Conservation (phyloP, 352 stramenopile species). For the Globisporangium abappressorium region DNA sequence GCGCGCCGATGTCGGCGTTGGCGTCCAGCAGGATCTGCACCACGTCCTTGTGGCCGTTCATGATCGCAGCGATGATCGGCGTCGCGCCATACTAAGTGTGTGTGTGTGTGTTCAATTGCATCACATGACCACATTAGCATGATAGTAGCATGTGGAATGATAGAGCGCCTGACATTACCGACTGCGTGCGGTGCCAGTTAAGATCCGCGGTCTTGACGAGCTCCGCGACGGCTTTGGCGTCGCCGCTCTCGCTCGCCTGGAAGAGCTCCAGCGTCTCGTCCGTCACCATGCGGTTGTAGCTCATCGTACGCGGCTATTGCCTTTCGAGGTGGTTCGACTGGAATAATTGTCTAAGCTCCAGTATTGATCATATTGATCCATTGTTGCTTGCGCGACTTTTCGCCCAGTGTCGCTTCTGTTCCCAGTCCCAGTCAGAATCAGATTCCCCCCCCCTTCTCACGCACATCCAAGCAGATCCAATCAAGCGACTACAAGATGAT, state of each 20-base stretch:
- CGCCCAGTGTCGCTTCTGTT: not conserved
- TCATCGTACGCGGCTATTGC: constrained; percentile 34
- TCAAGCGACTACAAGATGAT: constrained; percentile 2
- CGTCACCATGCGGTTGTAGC: constrained; percentile 57
- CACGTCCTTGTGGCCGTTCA: constrained; percentile 52
- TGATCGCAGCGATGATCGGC: constrained; percentile 63
- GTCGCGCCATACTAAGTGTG: constrained; percentile 62
- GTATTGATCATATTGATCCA: not conserved
- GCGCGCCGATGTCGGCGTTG: constrained; percentile 50
- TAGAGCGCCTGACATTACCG: constrained; percentile 24
- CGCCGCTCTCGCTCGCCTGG: constrained; percentile 47
- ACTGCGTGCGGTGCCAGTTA: constrained; percentile 72
- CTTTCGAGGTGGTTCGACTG: not conserved
- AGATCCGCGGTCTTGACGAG: constrained; percentile 52
- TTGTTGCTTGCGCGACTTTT: constrained; percentile 7
- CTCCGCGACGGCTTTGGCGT: constrained; percentile 38
- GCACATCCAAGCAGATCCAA: not conserved
- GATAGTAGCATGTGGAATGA: not conserved
- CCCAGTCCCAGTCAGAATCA: constrained; percentile 13
- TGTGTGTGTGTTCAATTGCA: not conserved
- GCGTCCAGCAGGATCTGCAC: constrained; percentile 56
- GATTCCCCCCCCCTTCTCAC: not conserved
- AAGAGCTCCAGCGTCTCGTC: constrained; percentile 61
- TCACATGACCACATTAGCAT: not conserved
- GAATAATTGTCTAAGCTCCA: constrained; percentile 9